phyloP scores from a whole-genome alignment of 2,329 filamentous ascomycete species.

The Thermochaetoides dissita region DNA sequence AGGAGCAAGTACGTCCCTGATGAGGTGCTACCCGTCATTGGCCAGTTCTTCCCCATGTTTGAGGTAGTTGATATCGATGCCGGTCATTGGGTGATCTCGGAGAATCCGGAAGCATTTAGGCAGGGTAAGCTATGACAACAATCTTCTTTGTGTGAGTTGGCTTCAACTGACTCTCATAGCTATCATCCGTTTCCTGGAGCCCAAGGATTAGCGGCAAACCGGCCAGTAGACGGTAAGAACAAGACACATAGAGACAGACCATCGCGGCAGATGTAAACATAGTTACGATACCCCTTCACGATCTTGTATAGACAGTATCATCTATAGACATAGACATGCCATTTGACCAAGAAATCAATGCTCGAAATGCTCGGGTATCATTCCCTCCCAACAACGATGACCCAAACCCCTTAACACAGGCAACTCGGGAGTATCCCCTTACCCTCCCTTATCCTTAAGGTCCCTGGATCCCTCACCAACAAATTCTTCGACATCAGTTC shows the following conservation, averaged over 20 bases:
- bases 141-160: neutral
- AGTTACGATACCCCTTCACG: neutral
- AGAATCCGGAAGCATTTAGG: constrained; percentile 68
- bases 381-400: neutral
- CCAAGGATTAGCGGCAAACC: constrained; percentile 15
- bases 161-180: constrained; percentile 12
- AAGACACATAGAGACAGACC: no score
- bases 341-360: neutral
- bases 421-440: constrained; percentile 12
- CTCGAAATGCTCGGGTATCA: constrained; percentile 1
- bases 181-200: constrained; percentile 22
- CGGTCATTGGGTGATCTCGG: constrained; percentile 83
- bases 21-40: constrained; percentile 64
- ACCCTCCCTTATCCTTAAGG: constrained; percentile 17
- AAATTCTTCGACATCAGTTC: constrained; percentile 24
- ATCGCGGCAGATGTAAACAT: no score
- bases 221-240: no score
- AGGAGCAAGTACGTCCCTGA: constrained; percentile 68
- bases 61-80: constrained; percentile 58
- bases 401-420: constrained; percentile 12
- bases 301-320: neutral
- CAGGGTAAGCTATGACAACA: constrained; percentile 37
- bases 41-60: constrained; percentile 70
- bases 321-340: neutral
- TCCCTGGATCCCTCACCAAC: constrained; percentile 14